Base-by-base conservation (phyloP, 345 rosid genomes). In the Salix caprea region DNA sequence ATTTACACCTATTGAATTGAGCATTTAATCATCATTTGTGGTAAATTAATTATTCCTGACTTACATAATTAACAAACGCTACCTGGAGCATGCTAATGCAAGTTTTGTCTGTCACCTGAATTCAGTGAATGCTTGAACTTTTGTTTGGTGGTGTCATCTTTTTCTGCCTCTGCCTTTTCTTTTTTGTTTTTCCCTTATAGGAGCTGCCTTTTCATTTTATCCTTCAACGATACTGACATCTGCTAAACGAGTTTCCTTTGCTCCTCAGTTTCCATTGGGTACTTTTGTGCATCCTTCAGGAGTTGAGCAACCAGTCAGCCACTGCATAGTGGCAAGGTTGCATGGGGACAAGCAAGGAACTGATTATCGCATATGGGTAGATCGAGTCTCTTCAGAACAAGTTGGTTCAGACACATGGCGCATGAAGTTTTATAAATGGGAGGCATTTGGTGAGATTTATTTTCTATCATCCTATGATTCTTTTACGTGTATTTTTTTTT, bases 231-330 rank as follows among this genome's bases (percentile, higher is more conserved):
- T 21, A 65, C 70, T 64, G n/a, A 42, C 8, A 46, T 18, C 2
- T 46, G 21, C 46, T 18, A 48, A 15, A 18, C 10, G 26, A 44
- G 9, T 32, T 66, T 74, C 42, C 36, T 74, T 61, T 74, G 62
- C 18, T 56, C 23, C 40, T 11, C 60, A 78, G 81, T 72, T 78
- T 54, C 81, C 81, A 23, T n/a, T 13, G 19, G 76, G 81, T 40
- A 72, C 81, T 18, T 67, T 40, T 67, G 71, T 72, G 60, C 81
- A 78, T 72, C 81, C 81, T 56, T 66, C 76, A 4, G 81, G 81
- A 72, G 58, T 72, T 54, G 65, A 78, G 36, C 81, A 42, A 72
- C 32, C 76, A 40, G 10, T 67, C 60, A 6, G 12, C 67, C 64
- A 72, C 30, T 78, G 81, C 67, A 19, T 78, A 26, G 81, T 78